phyloP scores from a whole-genome alignment of 495 filamentous ascomycete species.

The Durotheca rogersii region DNA sequence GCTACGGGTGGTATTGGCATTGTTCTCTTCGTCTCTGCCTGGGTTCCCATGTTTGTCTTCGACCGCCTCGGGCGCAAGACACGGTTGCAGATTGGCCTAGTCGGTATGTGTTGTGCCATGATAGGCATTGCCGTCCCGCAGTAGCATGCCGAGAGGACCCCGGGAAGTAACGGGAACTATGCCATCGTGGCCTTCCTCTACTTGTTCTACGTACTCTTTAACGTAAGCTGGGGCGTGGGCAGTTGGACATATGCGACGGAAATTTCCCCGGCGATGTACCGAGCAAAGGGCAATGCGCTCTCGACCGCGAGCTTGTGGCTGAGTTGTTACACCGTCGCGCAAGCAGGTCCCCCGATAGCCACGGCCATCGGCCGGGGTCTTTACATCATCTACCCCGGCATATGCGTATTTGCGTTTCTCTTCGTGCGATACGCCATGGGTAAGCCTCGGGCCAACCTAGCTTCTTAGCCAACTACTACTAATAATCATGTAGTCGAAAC shows the following conservation, averaged over 20 bases:
- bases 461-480: not conserved
- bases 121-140: slow-evolving; percentile 28
- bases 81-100: slow-evolving; percentile 31
- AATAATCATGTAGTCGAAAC: slow-evolving; percentile 16
- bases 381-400: slow-evolving; percentile 31
- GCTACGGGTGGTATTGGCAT: slow-evolving; percentile 31
- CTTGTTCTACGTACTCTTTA: slow-evolving; percentile 34
- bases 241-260: slow-evolving; percentile 36
- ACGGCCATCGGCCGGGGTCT: slow-evolving; percentile 25
- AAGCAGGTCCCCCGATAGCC: slow-evolving; percentile 26
- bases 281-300: slow-evolving; percentile 24
- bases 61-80: slow-evolving; percentile 31
- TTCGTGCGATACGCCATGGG: slow-evolving; percentile 28
- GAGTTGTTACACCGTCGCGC: slow-evolving; percentile 26
- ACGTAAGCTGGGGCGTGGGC: slow-evolving; percentile 35
- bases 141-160: slow-evolving; percentile 26
- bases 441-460: not conserved
- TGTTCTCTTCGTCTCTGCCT: slow-evolving; percentile 27
- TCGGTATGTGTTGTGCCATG: slow-evolving; percentile 32
- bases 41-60: slow-evolving; percentile 30
- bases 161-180: slow-evolving; percentile 21
- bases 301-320: slow-evolving; percentile 29
- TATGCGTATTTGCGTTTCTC: slow-evolving; percentile 24
- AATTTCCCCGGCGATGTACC: slow-evolving; percentile 30
- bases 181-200: slow-evolving; percentile 36